Base-by-base conservation (phyloP, 768 basidiomycete genomes). In the Leucogyrophana mollusca region DNA sequence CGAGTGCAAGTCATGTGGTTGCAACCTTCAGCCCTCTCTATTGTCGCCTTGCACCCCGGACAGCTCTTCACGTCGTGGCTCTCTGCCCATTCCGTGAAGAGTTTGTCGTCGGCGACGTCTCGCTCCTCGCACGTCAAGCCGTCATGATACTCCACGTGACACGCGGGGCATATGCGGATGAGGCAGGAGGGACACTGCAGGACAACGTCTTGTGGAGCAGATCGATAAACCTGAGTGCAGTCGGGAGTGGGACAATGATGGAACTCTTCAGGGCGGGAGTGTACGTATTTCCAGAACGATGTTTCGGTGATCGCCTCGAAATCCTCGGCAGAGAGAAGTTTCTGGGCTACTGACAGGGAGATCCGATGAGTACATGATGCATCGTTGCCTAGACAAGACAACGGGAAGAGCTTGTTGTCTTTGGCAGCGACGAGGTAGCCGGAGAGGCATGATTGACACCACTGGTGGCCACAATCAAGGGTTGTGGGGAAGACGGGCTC, bases 1-100 rank as follows among this genome's bases (percentile, higher is more conserved):
- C 76, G 73, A 0, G 72, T 72, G 62, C 89, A 92, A n/a, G 78
- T 82, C 74, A 92, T 81, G 61, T 92, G 89, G 65, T 92, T 86
- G 64, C 89, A 92, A 0, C 89, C 89, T 51, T 81, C 84, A 22
- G 67, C 69, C 33, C 83, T 80, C 64, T 91, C 86, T 52, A 92
- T 90, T 5, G 77, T 72, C 6, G 77, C 74, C 44, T 77, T 77
- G 68, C 89, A 92, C 0, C 76, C 75, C 2, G 89, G 89, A 60
- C 89, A 92, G 24, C 73, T 68, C 69, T 90, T 87, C 45, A 89
- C 85, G 53, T 83, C 80, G 53, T 86, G 77, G 30, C 61, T 60
- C 51, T 60, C 65, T 46, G 76, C 72, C 89, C 89, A 92, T 48
- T 76, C 73, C 43, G 74, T 66, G 72, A 87, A 87, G 6, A 81